phyloP scores from a whole-genome alignment of 768 basidiomycete species.

The Boletus edulis region DNA sequence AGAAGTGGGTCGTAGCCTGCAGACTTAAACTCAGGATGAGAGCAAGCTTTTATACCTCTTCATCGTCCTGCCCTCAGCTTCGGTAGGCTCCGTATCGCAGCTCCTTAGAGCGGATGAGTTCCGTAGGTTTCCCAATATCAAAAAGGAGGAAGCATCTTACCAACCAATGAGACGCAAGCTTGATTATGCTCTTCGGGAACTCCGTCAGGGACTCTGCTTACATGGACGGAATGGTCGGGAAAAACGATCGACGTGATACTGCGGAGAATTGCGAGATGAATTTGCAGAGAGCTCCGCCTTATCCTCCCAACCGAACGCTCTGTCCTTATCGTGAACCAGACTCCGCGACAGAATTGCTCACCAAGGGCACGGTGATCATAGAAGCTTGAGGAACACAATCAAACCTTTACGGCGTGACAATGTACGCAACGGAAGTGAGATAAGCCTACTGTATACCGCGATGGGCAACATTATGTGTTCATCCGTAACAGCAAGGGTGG shows the following conservation, averaged over 20 bases:
- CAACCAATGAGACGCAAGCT: slow-evolving; percentile 6
- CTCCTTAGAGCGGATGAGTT: not conserved
- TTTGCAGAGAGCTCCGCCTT: slow-evolving; percentile 6
- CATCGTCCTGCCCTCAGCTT: slow-evolving; percentile 29
- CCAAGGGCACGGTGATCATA: not conserved
- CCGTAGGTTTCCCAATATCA: slow-evolving; percentile 7
- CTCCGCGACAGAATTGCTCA: not conserved
- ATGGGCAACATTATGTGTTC: not conserved
- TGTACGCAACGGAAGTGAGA: not conserved
- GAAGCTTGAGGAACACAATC: not conserved
- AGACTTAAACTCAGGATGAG: not conserved
- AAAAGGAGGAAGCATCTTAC: not conserved
- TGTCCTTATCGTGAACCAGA: slow-evolving; percentile 22
- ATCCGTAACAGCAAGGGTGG: not conserved
- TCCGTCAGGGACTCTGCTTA: not conserved
- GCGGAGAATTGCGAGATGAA: slow-evolving; percentile 12
- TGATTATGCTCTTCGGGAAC: slow-evolving; percentile 11
- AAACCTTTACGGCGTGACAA: not conserved
- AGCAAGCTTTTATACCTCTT: slow-evolving; percentile 21
- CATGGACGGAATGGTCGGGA: not conserved
- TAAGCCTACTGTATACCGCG: not conserved
- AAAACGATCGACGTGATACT: slow-evolving; percentile 11
- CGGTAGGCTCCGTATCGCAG: slow-evolving; percentile 17
- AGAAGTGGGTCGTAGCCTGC: not conserved
- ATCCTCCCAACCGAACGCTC: slow-evolving; percentile 19